Conservation (phyloP, 371 early-diverging fungal genomes). For the Amoeboaphelidium protococcarum region DNA sequence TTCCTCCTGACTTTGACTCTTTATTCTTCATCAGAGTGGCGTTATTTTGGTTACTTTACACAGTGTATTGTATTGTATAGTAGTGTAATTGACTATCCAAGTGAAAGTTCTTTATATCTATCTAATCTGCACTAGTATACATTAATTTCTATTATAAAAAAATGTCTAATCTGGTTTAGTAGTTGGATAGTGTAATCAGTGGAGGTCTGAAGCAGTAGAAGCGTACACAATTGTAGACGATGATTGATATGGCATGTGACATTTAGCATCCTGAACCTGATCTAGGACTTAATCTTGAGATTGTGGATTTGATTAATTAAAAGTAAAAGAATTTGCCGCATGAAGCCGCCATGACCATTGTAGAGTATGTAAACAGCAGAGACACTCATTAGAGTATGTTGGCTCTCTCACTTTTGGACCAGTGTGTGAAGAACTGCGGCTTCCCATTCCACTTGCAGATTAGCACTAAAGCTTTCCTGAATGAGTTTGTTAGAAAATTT, state of each 20-base stretch:
- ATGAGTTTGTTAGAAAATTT: constrained; percentile 64
- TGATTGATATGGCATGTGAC: constrained; percentile 6
- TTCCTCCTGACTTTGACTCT: too few relatives aligned
- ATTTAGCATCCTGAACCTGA: constrained; percentile 40
- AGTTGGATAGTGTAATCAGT: too few relatives aligned
- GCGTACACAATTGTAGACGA: too few relatives aligned
- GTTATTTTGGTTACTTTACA: too few relatives aligned
- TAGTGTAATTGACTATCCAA: too few relatives aligned
- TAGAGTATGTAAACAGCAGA: constrained; percentile 36
- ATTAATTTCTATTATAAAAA: too few relatives aligned
- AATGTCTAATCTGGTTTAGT: too few relatives aligned
- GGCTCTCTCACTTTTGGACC: constrained; percentile 76
- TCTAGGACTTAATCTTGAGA: constrained; percentile 61
- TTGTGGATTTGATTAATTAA: constrained; percentile 70
- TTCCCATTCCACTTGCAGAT: constrained; percentile 82
- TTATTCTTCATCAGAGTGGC: too few relatives aligned
- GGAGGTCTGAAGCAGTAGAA: too few relatives aligned
- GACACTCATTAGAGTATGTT: constrained; percentile 8
- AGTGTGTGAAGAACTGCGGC: constrained; percentile 85
- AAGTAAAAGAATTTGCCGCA: constrained; percentile 62
- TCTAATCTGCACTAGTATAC: too few relatives aligned
- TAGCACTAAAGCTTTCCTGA: constrained; percentile 74
- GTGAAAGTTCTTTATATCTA: too few relatives aligned
- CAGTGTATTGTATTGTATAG: too few relatives aligned
- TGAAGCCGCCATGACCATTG: constrained; percentile 56